Conservation (phyloP, 129 eudicot genomes). For the Smallanthus sonchifolius region DNA sequence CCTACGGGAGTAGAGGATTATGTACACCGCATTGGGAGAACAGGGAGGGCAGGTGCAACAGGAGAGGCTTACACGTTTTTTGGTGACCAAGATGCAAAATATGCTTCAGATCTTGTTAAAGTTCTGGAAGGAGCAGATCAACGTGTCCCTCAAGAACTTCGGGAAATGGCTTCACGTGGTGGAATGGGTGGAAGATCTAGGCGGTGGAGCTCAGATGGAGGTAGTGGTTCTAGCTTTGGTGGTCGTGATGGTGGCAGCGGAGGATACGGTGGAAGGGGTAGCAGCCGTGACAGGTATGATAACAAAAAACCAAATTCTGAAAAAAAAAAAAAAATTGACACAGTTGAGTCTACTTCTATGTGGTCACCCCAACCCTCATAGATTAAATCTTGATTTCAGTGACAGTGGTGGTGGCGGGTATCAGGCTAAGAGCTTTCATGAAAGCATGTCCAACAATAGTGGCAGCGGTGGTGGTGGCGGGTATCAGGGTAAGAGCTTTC, state of each 20-base stretch:
- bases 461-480: conserved; percentile 35
- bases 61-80: conserved; percentile 89
- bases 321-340: background rate
- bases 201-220: conserved; percentile 71
- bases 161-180: conserved; percentile 82
- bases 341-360: background rate
- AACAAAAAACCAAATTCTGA: background rate
- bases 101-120: conserved; percentile 81
- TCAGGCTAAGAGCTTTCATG: conserved; percentile 59
- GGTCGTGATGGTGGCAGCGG: conserved; percentile 65
- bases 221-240: conserved; percentile 51
- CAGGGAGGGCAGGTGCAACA: conserved; percentile 98
- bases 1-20: conserved; percentile 97
- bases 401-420: conserved; percentile 36
- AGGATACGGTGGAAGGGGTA: conserved; percentile 58
- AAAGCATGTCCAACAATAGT: conserved; percentile 29
- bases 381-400: conserved; percentile 18
- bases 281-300: conserved; percentile 50
- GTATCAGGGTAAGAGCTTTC: conserved; percentile 52
- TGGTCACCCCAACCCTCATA: background rate
- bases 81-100: conserved; percentile 70
- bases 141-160: conserved; percentile 66
- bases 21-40: conserved; percentile 97
- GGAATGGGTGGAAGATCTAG: conserved; percentile 65
- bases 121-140: conserved; percentile 93